Evolutionary conservation across 2,329 filamentous ascomycete species (phyloP).

Genomic region (Sarocladium oryzae): DNA sequence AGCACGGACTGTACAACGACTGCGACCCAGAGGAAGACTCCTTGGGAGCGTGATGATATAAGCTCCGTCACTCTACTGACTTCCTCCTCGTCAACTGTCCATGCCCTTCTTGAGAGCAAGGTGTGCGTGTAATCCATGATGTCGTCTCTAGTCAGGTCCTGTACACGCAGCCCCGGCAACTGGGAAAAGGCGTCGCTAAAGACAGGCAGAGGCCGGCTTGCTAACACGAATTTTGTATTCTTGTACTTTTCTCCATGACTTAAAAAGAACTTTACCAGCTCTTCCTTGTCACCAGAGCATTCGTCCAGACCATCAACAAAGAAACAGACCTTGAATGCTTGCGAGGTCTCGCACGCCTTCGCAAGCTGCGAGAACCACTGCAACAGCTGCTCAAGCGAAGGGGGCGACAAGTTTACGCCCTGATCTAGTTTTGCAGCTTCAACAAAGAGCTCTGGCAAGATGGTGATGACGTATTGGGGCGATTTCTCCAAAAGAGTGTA

Average conservation of each 20-base stretch:
- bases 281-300: constrained; percentile 10
- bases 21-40: constrained; percentile 13
- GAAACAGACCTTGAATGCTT: constrained; percentile 8
- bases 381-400: neutral
- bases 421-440: neutral
- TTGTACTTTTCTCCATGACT: neutral
- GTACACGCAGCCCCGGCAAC: neutral
- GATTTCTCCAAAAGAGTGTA: constrained; percentile 24
- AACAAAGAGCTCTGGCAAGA: neutral
- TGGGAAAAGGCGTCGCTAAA: constrained; percentile 9
- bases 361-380: neutral
- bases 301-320: constrained; percentile 23
- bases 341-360: neutral
- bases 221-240: constrained; percentile 22
- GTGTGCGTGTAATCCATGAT: neutral
- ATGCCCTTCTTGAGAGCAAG: neutral
- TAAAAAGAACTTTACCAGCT: neutral
- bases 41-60: neutral
- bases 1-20: constrained; percentile 9
- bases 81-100: constrained; percentile 3
- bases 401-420: neutral
- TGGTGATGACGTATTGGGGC: constrained; percentile 15
- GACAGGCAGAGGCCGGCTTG: constrained; percentile 21
- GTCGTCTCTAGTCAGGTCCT: neutral
- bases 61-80: neutral